Conservation (phyloP, 2,329 filamentous ascomycete genomes). For the Furcasterigmium furcatum region DNA sequence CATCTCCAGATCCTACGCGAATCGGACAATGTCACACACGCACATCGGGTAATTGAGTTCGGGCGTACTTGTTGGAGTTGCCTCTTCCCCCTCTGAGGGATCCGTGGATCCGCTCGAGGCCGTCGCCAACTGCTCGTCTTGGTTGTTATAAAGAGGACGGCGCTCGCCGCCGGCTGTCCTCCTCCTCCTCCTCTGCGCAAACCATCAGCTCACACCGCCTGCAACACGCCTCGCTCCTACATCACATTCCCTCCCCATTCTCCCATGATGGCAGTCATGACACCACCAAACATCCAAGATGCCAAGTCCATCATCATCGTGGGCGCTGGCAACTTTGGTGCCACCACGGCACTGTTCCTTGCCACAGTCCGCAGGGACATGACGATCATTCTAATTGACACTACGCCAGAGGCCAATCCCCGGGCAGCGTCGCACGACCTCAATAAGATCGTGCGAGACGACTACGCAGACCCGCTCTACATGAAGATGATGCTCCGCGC, state of each 20-base stretch:
- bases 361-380: conserved; percentile 17
- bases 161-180: too few species aligned
- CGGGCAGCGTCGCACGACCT: conserved; percentile 42
- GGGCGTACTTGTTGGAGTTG: neutral
- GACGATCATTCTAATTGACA: conserved; percentile 32
- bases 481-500: conserved; percentile 35
- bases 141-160: too few species aligned
- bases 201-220: too few species aligned
- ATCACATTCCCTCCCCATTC: neutral
- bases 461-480: conserved; percentile 35
- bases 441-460: conserved; percentile 40
- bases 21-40: neutral
- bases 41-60: neutral
- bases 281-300: conserved; percentile 5
- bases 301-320: conserved; percentile 29
- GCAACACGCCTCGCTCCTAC: too few species aligned
- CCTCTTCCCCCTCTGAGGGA: neutral
- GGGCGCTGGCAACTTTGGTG: conserved; percentile 40
- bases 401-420: conserved; percentile 29
- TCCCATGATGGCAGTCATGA: neutral
- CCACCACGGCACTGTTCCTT: conserved; percentile 34
- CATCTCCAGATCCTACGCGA: neutral
- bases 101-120: too few species aligned
- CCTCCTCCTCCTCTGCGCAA: too few species aligned
- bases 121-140: too few species aligned